These are phyloP conservation scores for Chrysoporthe cubensis DNA, from an alignment of 2,329 filamentous ascomycete species.

Conservation along the genomic window DNA sequence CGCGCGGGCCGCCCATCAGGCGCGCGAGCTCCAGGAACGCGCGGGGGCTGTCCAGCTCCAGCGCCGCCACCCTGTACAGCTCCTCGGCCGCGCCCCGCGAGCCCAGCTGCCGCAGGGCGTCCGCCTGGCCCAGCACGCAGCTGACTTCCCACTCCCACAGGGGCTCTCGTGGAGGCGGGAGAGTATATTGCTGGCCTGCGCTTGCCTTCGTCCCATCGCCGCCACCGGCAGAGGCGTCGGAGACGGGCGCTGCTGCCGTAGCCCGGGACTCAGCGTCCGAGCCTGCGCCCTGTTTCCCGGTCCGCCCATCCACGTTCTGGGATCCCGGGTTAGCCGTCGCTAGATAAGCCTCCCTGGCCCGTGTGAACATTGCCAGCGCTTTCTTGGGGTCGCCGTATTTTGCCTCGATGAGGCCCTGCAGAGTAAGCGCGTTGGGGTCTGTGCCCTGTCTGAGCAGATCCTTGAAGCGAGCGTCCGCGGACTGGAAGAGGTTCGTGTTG, in stretches of 20 bases:
- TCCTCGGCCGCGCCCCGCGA: conserved; percentile 30
- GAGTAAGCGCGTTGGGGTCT: conserved; percentile 42
- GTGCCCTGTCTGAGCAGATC: conserved; percentile 28
- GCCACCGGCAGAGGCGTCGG: neutral
- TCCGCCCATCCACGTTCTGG: neutral
- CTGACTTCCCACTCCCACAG: conserved; percentile 42
- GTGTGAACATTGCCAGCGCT: conserved; percentile 35
- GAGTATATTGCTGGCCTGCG: neutral
- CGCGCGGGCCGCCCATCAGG: conserved; percentile 31
- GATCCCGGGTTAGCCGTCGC: neutral
- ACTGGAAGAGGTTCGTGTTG: conserved; percentile 31
- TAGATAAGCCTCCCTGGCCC: conserved; percentile 19
- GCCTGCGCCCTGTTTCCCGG: neutral
- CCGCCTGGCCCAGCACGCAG: conserved; percentile 38
- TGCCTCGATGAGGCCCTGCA: conserved; percentile 38
- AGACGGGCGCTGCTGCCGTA: neutral
- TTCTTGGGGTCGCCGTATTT: conserved; percentile 30
- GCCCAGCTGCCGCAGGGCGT: conserved; percentile 31
- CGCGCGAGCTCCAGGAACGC: conserved; percentile 36
- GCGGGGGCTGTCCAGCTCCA: conserved; percentile 38
- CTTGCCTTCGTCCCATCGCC: conserved; percentile 22
- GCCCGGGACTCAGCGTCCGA: neutral
- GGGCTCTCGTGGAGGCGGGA: conserved; percentile 20
- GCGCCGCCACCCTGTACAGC: conserved; percentile 35
- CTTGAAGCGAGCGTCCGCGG: conserved; percentile 33